Evolutionary conservation across 225 moss, liverwort and hornwort species (phyloP).

Genomic region (Straminergon stramineum): DNA sequence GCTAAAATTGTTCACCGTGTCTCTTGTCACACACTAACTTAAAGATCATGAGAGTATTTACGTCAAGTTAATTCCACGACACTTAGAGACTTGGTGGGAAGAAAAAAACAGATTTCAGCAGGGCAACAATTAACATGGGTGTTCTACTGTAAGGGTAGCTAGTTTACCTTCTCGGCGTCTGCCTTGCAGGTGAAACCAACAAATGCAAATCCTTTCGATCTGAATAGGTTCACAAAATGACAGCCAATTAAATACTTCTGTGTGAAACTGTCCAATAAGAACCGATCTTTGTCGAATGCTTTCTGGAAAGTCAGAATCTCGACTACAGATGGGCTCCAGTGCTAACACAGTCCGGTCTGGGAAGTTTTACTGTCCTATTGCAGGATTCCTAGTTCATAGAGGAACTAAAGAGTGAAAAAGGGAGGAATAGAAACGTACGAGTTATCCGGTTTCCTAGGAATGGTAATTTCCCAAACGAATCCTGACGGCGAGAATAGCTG

Average conservation of each 20-base stretch:
- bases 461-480: conserved; percentile 89
- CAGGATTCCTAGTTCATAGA: not conserved
- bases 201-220: conserved; percentile 94
- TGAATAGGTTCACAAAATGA: conserved; percentile 5
- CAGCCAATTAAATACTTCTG: not conserved
- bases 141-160: not conserved
- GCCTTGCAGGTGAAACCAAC: conserved; percentile 82
- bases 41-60: not conserved
- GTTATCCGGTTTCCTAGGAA: conserved; percentile 84
- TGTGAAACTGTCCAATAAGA: not conserved
- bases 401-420: not conserved
- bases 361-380: not conserved
- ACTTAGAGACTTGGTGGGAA: not conserved
- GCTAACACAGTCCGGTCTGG: not conserved
- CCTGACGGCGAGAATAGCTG: conserved; percentile 79
- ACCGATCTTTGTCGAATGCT: not conserved
- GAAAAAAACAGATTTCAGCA: not conserved
- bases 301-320: not conserved
- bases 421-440: conserved; percentile 36
- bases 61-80: not conserved
- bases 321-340: not conserved
- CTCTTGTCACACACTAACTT: not conserved
- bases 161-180: conserved; percentile 75
- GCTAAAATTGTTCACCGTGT: not conserved
- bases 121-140: not conserved